Base-by-base conservation (phyloP, 345 rosid genomes). In the Laguncularia racemosa region DNA sequence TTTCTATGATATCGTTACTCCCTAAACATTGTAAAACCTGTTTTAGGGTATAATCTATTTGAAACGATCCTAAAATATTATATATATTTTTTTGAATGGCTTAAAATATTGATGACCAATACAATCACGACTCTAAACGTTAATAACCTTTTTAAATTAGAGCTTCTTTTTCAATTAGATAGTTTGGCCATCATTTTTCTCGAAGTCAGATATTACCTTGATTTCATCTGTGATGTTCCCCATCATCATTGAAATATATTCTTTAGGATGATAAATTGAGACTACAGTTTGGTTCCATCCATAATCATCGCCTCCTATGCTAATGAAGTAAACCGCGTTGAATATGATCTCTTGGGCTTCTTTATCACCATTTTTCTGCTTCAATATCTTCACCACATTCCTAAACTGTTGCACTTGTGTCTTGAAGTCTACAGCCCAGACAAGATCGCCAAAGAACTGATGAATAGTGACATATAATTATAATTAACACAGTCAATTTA, bases 251-350 rank as follows among this genome's bases (percentile, higher is more conserved):
- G n/a, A 50, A 6, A 74, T 69, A 15, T 54, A 48, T 2, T 73
- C 57, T 50, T 43, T 46, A 16, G 16, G 44, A 23, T 20, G 44
- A n/a, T 40, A 23, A 16, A 53, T 44, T 47, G 16, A 52, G 45
- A 57, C 26, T 16, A 52, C 19, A 44, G 47, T 12, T 14, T 58
- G 43, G 26, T 55, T 57, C 19, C 18, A 0, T 0, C 14, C 0
- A 55, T 71, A 71, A 28, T 71, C 75, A 20, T 65, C 56, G 17
- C 46, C 63, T 51, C 76, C 76, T 17, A 59, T 44, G 66, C 63
- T 56, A 45, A 52, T 11, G 23, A 67, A 7, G 50, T 67, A 67
- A 52, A 72, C 54, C 5, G 62, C 66, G 12, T 57, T 40, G 1
- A 60, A 57, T 4, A 69, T 16, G 12, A 44, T 13, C 46, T 48